Percentiles rank a stretch among this genome's conserved stretches.
phyloP scores from a whole-genome alignment of 768 basidiomycete species.

The Podaxis sp. region DNA sequence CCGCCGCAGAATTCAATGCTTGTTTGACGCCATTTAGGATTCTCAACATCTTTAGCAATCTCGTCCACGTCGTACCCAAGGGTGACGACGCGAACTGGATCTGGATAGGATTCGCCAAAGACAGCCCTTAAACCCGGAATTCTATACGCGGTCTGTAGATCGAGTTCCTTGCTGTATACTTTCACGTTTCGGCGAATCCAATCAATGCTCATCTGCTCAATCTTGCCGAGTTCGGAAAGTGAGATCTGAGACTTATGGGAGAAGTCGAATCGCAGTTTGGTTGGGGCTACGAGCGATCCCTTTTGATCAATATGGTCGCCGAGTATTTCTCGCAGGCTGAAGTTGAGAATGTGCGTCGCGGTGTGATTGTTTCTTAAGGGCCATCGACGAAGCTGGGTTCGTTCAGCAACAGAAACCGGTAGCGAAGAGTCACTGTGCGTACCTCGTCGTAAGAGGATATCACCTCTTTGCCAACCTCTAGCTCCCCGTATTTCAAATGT shows the following conservation, averaged over 20 bases:
- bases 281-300: conserved; percentile 94
- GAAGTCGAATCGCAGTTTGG: conserved; percentile 97
- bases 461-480: conserved; percentile 78
- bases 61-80: conserved; percentile 87
- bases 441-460: conserved; percentile 94
- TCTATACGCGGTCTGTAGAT: conserved; percentile 72
- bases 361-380: conserved; percentile 98
- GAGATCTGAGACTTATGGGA: conserved; percentile 90
- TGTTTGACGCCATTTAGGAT: conserved; percentile 87
- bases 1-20: conserved; percentile 99
- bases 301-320: conserved; percentile 99
- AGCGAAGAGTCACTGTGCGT: conserved; percentile 13
- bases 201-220: conserved; percentile 80
- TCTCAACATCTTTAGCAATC: conserved; percentile 81
- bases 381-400: conserved; percentile 79
- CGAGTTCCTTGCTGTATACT: conserved; percentile 86
- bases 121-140: conserved; percentile 96
- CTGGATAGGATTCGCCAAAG: conserved; percentile 97
- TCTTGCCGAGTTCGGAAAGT: conserved; percentile 73
- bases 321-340: conserved; percentile 84
- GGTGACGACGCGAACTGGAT: conserved; percentile 94
- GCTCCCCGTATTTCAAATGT: conserved; percentile 81
- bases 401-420: conserved; percentile 4
- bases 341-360: conserved; percentile 98
- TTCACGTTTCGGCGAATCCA: conserved; percentile 91